Conservation (phyloP, 495 filamentous ascomycete species). For the Viridothelium virens region DNA sequence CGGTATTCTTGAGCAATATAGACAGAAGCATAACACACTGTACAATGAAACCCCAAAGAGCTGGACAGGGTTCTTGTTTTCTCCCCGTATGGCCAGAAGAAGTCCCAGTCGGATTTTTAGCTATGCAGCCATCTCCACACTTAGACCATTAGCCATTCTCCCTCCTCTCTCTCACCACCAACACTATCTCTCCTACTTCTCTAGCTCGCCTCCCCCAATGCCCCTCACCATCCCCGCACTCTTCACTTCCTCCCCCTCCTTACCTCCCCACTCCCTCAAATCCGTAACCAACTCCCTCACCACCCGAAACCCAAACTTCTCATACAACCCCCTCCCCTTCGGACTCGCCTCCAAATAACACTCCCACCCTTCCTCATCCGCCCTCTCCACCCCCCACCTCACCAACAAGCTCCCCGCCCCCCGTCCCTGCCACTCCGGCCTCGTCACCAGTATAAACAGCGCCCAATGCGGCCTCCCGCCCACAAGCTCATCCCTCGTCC, state of each 20-base stretch:
- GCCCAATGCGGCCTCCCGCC: slow-evolving; percentile 18
- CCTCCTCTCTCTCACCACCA: background rate
- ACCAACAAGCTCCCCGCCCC: slow-evolving; percentile 31
- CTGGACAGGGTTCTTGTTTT: too few species aligned
- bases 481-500: slow-evolving; percentile 16
- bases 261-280: background rate
- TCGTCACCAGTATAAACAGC: slow-evolving; percentile 26
- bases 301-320: slow-evolving; percentile 21
- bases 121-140: background rate
- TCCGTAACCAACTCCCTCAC: background rate
- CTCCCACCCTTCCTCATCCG: slow-evolving; percentile 18
- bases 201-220: background rate
- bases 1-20: too few species aligned
- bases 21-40: too few species aligned
- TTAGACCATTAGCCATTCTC: background rate
- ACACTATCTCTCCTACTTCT: background rate
- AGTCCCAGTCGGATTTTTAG: too few species aligned
- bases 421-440: slow-evolving; percentile 26
- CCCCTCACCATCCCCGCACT: background rate
- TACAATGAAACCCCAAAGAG: too few species aligned
- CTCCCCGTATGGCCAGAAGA: too few species aligned
- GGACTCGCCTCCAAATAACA: slow-evolving; percentile 25
- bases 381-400: slow-evolving; percentile 29
- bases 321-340: slow-evolving; percentile 24
- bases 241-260: background rate